Evolutionary conservation across 2,329 filamentous ascomycete species (phyloP).

Genomic region (Botryotinia convoluta): DNA sequence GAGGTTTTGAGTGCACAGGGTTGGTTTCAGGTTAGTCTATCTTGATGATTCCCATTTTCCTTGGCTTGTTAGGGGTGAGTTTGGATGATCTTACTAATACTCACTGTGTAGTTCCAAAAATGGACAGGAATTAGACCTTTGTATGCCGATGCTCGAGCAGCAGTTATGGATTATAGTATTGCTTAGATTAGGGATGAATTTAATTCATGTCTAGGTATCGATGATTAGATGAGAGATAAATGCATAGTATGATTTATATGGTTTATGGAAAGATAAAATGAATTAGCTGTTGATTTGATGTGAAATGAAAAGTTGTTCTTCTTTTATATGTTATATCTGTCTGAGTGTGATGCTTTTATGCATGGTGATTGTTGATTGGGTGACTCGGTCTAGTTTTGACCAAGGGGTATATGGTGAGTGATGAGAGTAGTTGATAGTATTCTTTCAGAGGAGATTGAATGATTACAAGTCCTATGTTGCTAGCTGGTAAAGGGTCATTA

Average conservation of each 20-base stretch:
- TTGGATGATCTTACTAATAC: constrained; percentile 19
- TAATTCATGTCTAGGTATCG: neutral
- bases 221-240: neutral
- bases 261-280: neutral
- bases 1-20: constrained; percentile 89
- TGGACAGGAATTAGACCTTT: constrained; percentile 81
- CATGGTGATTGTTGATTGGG: neutral
- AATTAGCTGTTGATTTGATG: neutral
- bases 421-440: neutral
- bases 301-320: neutral
- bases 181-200: neutral
- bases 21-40: constrained; percentile 72
- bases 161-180: constrained; percentile 45
- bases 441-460: neutral
- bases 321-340: neutral
- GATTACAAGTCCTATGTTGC: too few species aligned
- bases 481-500: too few species aligned
- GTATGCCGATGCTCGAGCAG: constrained; percentile 65
- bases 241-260: neutral
- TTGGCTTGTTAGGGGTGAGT: constrained; percentile 24
- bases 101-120: constrained; percentile 60
- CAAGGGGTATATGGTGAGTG: neutral
- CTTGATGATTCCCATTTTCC: neutral
- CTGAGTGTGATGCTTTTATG: neutral
- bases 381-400: neutral